A percentile compares a stretch with the other conserved stretches of the same genome.
phyloP scores from a whole-genome alignment of 2,329 filamentous ascomycete species.

The Fusarium foetens region DNA sequence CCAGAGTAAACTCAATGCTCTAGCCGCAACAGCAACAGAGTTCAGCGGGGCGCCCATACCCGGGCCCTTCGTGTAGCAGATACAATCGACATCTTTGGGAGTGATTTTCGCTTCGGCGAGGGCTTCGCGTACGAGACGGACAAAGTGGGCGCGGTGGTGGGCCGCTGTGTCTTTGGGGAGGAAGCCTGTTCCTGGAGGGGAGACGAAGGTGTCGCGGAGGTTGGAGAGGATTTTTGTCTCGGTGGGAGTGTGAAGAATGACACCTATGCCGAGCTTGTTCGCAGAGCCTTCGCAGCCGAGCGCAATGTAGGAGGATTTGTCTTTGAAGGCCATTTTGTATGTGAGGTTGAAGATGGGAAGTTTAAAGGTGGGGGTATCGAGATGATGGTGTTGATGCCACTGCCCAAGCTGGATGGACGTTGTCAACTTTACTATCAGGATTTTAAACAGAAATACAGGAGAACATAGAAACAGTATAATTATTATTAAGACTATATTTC shows the following conservation, averaged over 20 bases:
- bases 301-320: conserved; percentile 60
- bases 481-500: not conserved
- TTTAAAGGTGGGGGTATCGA: conserved; percentile 23
- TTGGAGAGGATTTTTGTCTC: conserved; percentile 82
- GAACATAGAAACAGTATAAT: rapidly evolving
- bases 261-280: conserved; percentile 95
- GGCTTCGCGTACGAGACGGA: conserved; percentile 80
- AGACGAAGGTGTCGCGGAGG: conserved; percentile 91
- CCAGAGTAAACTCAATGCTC: conserved; percentile 87
- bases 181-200: conserved; percentile 93
- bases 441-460: not conserved
- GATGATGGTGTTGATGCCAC: conserved; percentile 16
- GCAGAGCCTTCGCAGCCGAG: conserved; percentile 86
- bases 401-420: not conserved
- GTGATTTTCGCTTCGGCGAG: conserved; percentile 73
- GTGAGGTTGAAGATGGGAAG: conserved; percentile 13
- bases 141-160: conserved; percentile 90
- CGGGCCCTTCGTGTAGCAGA: conserved; percentile 95
- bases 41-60: conserved; percentile 96
- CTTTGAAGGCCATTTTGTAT: conserved; percentile 41
- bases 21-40: conserved; percentile 84
- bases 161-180: conserved; percentile 94
- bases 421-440: not conserved
- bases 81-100: conserved; percentile 80
- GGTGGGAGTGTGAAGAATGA: conserved; percentile 79